phyloP scores from a whole-genome alignment of 805 yeast genomes.

The Ogataea trehalophila region DNA sequence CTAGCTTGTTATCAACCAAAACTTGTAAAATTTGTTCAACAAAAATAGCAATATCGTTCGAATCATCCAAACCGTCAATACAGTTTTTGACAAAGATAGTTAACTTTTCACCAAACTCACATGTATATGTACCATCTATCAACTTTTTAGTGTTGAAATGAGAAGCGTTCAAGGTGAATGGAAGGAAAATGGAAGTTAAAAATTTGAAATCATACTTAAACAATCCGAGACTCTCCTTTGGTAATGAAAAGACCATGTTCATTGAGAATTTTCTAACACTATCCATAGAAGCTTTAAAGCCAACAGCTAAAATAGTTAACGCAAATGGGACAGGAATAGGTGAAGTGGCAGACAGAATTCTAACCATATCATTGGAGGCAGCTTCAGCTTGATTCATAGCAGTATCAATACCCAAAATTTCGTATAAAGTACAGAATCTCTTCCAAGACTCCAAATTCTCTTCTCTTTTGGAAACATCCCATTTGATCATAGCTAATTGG shows the following conservation, averaged over 20 bases:
- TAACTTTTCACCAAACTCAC: conserved; percentile 56
- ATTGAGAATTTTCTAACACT: conserved; percentile 64
- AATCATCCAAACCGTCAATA: conserved; percentile 25
- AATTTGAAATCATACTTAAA: conserved; percentile 40
- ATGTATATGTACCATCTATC: conserved; percentile 31
- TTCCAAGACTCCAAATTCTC: conserved; percentile 55
- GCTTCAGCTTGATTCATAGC: conserved; percentile 84
- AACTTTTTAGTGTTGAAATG: conserved; percentile 44
- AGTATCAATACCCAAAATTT: conserved; percentile 78
- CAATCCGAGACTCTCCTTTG: conserved; percentile 38
- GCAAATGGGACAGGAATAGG: conserved; percentile 68
- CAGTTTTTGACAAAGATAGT: conserved; percentile 40
- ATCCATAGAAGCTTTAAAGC: conserved; percentile 72
- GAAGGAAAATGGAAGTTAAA: conserved; percentile 43
- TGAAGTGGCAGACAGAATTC: conserved; percentile 45
- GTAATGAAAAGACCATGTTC: conserved; percentile 49
- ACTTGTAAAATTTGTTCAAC: conserved; percentile 36
- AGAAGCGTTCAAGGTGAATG: conserved; percentile 57
- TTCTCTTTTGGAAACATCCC: conserved; percentile 33
- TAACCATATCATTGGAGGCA: conserved; percentile 58
- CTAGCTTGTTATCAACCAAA: conserved; percentile 41
- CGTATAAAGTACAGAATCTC: conserved; percentile 67
- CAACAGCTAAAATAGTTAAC: conserved; percentile 66
- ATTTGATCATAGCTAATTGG: conserved; percentile 36
- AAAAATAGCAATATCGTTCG: conserved; percentile 10